These are phyloP conservation scores for Diaporthe australafricana DNA, from an alignment of 2,329 filamentous ascomycete species.

Conservation along the genomic window DNA sequence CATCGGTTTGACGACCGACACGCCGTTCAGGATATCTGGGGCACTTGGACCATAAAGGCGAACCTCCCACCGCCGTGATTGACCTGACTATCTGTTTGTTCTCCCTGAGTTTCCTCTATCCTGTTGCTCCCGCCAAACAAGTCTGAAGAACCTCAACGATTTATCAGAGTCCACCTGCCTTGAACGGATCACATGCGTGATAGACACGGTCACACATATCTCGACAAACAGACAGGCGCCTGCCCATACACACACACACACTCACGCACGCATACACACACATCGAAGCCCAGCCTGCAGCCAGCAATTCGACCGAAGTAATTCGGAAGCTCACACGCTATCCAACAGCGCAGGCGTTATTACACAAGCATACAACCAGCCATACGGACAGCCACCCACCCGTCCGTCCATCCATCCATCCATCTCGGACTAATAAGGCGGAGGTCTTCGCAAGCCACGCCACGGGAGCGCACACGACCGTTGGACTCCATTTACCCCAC, in stretches of 20 bases:
- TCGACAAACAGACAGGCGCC: constrained; percentile 14
- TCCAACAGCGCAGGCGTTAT: constrained; percentile 1
- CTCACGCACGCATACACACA: background rate
- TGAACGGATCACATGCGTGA: background rate
- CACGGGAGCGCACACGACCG: constrained; percentile 12
- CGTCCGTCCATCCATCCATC: constrained; percentile 1
- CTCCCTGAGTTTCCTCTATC: background rate
- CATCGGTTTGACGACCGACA: background rate
- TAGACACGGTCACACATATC: constrained; percentile 9
- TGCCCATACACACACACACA: too few relatives aligned
- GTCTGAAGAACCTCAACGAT: background rate
- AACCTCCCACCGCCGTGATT: constrained; percentile 17
- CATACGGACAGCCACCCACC: constrained; percentile 14
- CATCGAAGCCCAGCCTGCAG: constrained; percentile 2
- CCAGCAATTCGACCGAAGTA: background rate
- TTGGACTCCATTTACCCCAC: constrained; percentile 37
- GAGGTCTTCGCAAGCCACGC: constrained; percentile 15
- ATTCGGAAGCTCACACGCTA: background rate
- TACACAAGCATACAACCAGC: constrained; percentile 16
- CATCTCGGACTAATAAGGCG: background rate
- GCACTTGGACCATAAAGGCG: constrained; percentile 23
- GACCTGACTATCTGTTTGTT: background rate
- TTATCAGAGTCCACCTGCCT: constrained; percentile 3
- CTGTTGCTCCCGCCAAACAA: background rate
- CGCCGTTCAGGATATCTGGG: constrained; percentile 13